These are phyloP conservation scores for Gonium pectorale DNA, from an alignment of 139 green algal genomes.

Conservation along the genomic window DNA sequence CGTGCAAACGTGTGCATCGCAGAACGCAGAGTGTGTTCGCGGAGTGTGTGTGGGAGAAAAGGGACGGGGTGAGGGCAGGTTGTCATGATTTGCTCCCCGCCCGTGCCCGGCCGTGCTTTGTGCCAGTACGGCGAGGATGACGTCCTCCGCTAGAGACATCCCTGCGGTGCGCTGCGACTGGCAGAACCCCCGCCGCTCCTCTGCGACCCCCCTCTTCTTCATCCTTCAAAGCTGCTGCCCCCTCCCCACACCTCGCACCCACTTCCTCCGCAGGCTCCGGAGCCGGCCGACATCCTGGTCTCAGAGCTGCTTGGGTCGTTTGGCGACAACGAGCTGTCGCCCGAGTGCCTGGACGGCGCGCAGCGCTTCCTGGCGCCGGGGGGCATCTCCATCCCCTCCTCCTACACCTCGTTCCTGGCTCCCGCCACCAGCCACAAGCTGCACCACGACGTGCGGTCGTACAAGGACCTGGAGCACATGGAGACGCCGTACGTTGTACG, in stretches of 20 bases:
- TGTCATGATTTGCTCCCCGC: too few relatives aligned
- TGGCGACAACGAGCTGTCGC: slow-evolving; percentile 98
- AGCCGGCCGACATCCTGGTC: slow-evolving; percentile 93
- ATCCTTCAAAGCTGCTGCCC: not conserved
- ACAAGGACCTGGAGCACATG: slow-evolving; percentile 90
- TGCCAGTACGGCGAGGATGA: too few relatives aligned
- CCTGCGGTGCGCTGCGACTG: too few relatives aligned
- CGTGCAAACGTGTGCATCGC: too few relatives aligned
- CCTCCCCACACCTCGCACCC: not conserved
- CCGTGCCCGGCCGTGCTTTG: too few relatives aligned
- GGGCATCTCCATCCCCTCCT: slow-evolving; percentile 26
- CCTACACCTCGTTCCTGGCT: slow-evolving; percentile 84
- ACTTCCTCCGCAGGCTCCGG: slow-evolving; percentile 45
- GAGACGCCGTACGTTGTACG: slow-evolving; percentile 98
- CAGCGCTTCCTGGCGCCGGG: slow-evolving; percentile 88
- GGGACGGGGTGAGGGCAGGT: too few relatives aligned
- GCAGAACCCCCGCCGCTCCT: too few relatives aligned
- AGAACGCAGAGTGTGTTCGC: too few relatives aligned
- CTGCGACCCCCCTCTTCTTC: too few relatives aligned
- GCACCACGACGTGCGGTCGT: slow-evolving; percentile 76
- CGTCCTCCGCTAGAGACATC: too few relatives aligned
- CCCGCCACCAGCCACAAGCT: slow-evolving; percentile 89
- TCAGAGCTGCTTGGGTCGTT: slow-evolving; percentile 96
- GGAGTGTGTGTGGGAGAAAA: too few relatives aligned
- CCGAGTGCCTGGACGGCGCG: slow-evolving; percentile 85